Percentiles rank a stretch among this genome's conserved stretches.
These are phyloP conservation scores for Orbilia oligospora DNA, from an alignment of 2,329 filamentous ascomycete species.

Conservation along the genomic window DNA sequence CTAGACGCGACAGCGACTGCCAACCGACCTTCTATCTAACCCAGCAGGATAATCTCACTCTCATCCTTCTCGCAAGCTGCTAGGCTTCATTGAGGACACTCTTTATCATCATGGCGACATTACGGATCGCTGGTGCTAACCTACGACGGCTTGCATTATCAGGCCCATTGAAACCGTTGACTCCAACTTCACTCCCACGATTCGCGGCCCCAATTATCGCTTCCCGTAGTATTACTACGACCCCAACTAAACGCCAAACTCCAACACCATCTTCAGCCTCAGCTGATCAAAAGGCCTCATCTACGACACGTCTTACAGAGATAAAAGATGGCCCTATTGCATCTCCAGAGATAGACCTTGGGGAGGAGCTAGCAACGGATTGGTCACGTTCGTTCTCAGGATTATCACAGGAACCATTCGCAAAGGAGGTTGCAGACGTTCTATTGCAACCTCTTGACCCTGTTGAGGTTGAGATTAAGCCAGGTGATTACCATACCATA, in stretches of 20 bases:
- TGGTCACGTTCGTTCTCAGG: conserved; percentile 89
- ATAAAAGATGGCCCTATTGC: conserved; percentile 52
- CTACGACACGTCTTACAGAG: conserved; percentile 23
- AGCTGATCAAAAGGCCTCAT: conserved; percentile 9
- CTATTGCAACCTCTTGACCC: conserved; percentile 77
- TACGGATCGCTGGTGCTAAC: conserved; percentile 37
- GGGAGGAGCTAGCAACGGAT: conserved; percentile 71
- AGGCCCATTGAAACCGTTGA: conserved; percentile 19
- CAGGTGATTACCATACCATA: conserved; percentile 66
- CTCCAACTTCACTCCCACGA: conserved; percentile 28
- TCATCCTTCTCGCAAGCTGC: not conserved
- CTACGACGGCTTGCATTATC: conserved; percentile 37
- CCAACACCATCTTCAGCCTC: not conserved
- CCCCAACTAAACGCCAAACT: conserved; percentile 47
- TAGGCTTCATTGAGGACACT: not conserved
- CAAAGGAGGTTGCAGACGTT: conserved; percentile 77
- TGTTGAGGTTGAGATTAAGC: conserved; percentile 94
- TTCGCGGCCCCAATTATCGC: conserved; percentile 23
- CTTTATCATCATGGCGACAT: conserved; percentile 26
- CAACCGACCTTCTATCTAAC: not conserved
- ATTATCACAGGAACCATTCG: conserved; percentile 79
- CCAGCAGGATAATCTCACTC: not conserved
- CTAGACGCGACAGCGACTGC: conserved; percentile 24
- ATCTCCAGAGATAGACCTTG: conserved; percentile 30
- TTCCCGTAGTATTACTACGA: conserved; percentile 36